Evolutionary conservation across 169 alveolate species (phyloP), one percentile per base, ranked within the genome.

Genomic region (Plasmodium relictum): DNA sequence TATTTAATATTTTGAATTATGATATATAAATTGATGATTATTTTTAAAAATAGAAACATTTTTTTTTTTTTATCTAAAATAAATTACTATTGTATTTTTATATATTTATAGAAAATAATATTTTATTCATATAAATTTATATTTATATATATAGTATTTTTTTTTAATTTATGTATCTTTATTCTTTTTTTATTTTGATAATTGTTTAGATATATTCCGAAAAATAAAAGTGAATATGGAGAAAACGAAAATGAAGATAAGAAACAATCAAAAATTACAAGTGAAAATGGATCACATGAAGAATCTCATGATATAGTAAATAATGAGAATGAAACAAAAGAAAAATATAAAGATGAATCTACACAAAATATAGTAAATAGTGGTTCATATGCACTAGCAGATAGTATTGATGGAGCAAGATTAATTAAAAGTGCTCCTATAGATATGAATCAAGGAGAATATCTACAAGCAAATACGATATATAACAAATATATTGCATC

Each of bases 171-270:
- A 14, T 37, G 10, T 8, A 20, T 18, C 22, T 12, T n/a, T 0
- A 69, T 69, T 37, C 22, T 59, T 56, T 50, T 41, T 14, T 50
- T 39, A 14, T 62, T 37, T 74, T 22, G 48, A 2, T 41, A 10
- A 90, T 12, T 6, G n/a, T 37, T 68, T 88, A 93, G 95, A 73
- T 93, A 93, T 48, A 94, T 93, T 18, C 94, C 95, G 4, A 93
- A 93, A 72, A 92, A 89, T 61, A 16, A 1, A 41, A 63, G 45
- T 10, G 22, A 78, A 39, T 37, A 26, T 6, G 45, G 41, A 7
- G 56, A 76, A 45, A 6, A 16, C 6, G 54, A 14, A 37, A 54
- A 26, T 10, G 73, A 73, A 22, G 12, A 52, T 54, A 9, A 20
- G 48, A 24, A 7, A 9, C 41, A 22, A 16, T 1, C 22, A 10